Base-by-base conservation (phyloP, 257 asterid genomes). In the Fraxinus excelsior region DNA sequence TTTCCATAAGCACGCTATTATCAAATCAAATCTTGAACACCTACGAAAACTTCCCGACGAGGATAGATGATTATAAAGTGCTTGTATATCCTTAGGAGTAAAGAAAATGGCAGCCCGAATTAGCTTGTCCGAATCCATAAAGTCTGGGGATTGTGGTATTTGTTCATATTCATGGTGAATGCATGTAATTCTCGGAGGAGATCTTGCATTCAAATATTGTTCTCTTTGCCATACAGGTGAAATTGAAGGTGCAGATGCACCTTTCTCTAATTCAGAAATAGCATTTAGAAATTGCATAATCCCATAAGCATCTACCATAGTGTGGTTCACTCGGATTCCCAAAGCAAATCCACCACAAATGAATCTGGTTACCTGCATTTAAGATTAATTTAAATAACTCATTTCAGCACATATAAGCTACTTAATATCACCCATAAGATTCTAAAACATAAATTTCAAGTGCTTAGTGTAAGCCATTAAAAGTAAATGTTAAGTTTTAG, bases 1-100 rank as follows among this genome's bases (percentile, higher is more conserved):
- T 2, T 79, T 72, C 87, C 86, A 86, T 0, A 83, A 81, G 51
- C 73, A 78, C 0, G 86, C 87, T 0, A 85, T 83, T 9, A 84
- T 56, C 23, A 84, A 21, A 46, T 83, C 90, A 42, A 84, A 86
- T 2, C 56, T 79, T 60, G 88, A 70, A 3, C 25, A 53, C 12
- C 10, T 25, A 18, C 5, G 28, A 19, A 7, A 53, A 53, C n/a
- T 18, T 7, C 7, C 64, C 8, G 28, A n/a, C 64, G 6, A 38
- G 46, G 58, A 18, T 5, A 71, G 51, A 0, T 67, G 74, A 9
- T 49, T 9, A 7, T 26, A 26, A 62, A 77, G 80, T 10, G 73
- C 44, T 53, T 60, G 32, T 1, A 77, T 73, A 38, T 73, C 77
- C 26, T 6, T 26, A 13, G 32, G 40, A 18, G 74, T 81, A 21